Conservation (phyloP, 495 filamentous ascomycete species). For the Talaromyces proteolyticus region DNA sequence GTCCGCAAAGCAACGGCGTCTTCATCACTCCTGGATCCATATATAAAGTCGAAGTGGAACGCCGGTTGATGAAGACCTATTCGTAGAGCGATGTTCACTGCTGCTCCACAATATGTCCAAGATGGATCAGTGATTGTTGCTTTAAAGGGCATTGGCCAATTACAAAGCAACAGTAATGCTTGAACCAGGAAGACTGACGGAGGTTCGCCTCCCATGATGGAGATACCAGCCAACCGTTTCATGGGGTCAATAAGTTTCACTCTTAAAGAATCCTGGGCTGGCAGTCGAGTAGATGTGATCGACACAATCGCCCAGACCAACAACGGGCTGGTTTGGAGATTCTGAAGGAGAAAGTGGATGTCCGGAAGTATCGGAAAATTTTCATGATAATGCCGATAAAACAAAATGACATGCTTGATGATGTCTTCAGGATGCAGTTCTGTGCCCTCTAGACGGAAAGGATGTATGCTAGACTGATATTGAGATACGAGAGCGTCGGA, state of each 20-base stretch:
- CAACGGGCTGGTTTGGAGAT: background rate
- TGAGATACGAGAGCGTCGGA: background rate
- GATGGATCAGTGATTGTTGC: background rate
- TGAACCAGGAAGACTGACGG: background rate
- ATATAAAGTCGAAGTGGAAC: background rate
- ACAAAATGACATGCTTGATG: background rate
- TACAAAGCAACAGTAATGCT: background rate
- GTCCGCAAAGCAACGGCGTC: background rate
- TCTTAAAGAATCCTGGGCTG: background rate
- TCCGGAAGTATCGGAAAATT: background rate
- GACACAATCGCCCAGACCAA: background rate
- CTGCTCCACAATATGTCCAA: conserved; percentile 36
- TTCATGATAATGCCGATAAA: background rate
- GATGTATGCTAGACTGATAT: background rate
- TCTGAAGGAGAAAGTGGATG: background rate
- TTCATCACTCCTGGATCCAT: background rate
- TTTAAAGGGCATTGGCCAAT: background rate
- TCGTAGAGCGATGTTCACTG: conserved; percentile 32
- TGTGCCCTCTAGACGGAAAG: background rate
- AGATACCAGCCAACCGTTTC: background rate
- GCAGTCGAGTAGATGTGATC: background rate
- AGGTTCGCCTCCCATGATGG: background rate
- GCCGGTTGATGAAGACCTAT: conserved; percentile 32
- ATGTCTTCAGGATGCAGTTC: background rate
- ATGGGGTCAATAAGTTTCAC: background rate